Conservation (phyloP, 176 grass and related monocot species). For the Musa acuminata region DNA sequence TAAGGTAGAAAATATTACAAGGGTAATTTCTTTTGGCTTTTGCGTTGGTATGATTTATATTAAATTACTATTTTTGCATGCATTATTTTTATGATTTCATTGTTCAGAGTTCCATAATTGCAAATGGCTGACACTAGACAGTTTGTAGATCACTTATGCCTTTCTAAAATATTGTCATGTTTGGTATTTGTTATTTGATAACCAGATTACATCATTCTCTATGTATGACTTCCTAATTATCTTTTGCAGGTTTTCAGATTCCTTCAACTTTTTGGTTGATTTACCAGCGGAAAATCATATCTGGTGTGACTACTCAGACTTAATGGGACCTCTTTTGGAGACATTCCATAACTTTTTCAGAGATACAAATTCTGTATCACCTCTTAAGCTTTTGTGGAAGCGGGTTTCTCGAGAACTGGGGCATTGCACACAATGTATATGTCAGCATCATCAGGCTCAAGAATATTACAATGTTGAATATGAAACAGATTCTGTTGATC, state of each 20-base stretch:
- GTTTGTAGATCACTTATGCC: too few relatives aligned
- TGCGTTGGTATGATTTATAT: too few relatives aligned
- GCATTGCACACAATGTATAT: constrained; percentile 78
- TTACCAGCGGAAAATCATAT: constrained; percentile 49
- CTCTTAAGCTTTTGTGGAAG: constrained; percentile 52
- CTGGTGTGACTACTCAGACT: constrained; percentile 72
- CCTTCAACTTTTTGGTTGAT: constrained; percentile 60
- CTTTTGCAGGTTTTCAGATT: constrained; percentile 72
- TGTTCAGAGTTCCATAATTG: too few relatives aligned
- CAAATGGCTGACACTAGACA: too few relatives aligned
- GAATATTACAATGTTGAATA: constrained; percentile 50
- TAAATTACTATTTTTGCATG: too few relatives aligned
- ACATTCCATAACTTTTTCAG: constrained; percentile 65
- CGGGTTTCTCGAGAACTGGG: constrained; percentile 58
- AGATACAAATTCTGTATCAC: constrained; percentile 40
- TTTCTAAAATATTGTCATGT: too few relatives aligned
- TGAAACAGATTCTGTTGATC: constrained; percentile 48
- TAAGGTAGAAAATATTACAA: too few relatives aligned
- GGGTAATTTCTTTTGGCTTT: too few relatives aligned
- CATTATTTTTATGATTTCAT: too few relatives aligned
- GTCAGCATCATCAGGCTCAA: constrained; percentile 74
- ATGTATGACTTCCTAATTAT: not conserved
- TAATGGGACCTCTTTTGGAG: constrained; percentile 78
- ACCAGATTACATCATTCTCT: not conserved
- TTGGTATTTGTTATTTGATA: too few relatives aligned